phyloP scores from a whole-genome alignment of 768 basidiomycete genomes.

The Strobilomyces dryophilus region DNA sequence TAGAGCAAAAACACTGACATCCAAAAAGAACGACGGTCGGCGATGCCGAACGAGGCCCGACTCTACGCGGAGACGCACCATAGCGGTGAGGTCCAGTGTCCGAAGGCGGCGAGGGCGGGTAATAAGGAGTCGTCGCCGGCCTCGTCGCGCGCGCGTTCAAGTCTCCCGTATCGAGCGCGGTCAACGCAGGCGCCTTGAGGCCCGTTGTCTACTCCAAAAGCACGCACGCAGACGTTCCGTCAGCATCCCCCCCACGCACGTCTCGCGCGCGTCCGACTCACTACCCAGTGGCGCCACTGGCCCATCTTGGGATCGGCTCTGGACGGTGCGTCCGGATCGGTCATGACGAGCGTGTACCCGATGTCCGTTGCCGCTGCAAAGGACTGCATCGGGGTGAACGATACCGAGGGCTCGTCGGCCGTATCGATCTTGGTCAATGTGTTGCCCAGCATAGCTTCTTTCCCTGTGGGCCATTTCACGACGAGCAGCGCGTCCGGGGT shows the following conservation, averaged over 20 bases:
- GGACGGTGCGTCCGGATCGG: constrained; percentile 58
- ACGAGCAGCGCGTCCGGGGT: constrained; percentile 26
- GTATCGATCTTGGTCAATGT: constrained; percentile 36
- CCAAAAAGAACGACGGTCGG: background rate
- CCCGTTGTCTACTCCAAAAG: constrained; percentile 32
- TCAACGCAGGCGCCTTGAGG: constrained; percentile 33
- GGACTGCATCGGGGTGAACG: constrained; percentile 40
- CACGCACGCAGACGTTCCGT: background rate
- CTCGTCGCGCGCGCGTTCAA: constrained; percentile 39
- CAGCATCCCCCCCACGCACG: background rate
- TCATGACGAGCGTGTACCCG: constrained; percentile 52
- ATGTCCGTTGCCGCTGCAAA: constrained; percentile 30
- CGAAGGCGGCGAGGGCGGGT: constrained; percentile 51
- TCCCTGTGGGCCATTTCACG: constrained; percentile 27
- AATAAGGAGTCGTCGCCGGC: constrained; percentile 50
- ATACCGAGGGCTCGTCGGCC: constrained; percentile 47
- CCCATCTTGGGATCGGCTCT: constrained; percentile 44
- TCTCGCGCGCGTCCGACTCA: constrained; percentile 22
- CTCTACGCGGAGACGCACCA: constrained; percentile 31
- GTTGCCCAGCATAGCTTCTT: constrained; percentile 36
- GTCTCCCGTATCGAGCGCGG: constrained; percentile 30
- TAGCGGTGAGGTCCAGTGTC: constrained; percentile 57
- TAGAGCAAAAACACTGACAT: constrained; percentile 54
- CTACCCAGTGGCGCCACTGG: constrained; percentile 57
- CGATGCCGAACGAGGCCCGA: no score